Evolutionary conservation across 78 protist species (phyloP).

Genomic region (Tieghemostelium lacteum): DNA sequence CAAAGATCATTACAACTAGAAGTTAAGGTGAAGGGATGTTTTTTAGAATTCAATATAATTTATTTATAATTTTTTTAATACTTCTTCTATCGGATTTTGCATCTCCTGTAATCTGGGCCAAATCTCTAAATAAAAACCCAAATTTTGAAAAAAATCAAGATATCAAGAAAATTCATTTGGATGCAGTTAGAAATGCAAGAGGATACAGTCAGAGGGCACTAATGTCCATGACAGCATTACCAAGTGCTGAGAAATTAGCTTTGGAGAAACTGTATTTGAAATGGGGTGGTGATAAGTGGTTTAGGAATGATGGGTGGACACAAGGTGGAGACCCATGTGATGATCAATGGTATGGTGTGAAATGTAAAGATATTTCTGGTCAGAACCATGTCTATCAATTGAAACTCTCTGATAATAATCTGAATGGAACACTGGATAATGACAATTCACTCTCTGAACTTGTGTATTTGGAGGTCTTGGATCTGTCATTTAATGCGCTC

Average conservation of each 20-base stretch:
- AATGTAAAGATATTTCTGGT: slow-evolving; percentile 9
- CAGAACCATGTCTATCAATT: neutral
- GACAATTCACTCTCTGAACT: neutral
- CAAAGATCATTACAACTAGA: too few species aligned
- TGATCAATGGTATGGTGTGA: slow-evolving; percentile 46
- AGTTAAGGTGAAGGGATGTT: too few species aligned
- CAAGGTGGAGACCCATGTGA: slow-evolving; percentile 46
- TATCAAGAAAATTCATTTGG: neutral
- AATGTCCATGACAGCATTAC: neutral
- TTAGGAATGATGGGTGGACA: slow-evolving; percentile 7
- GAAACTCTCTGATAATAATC: neutral
- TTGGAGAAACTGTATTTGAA: slow-evolving; percentile 1
- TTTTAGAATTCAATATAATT: too few species aligned
- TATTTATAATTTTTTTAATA: too few species aligned
- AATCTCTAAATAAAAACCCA: too few species aligned
- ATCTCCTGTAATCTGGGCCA: too few species aligned
- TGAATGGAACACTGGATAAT: neutral
- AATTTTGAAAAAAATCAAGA: neutral
- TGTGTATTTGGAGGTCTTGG: neutral
- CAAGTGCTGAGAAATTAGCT: neutral
- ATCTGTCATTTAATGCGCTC: neutral
- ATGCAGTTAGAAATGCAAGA: neutral
- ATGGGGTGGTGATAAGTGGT: slow-evolving; percentile 20
- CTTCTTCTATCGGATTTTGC: too few species aligned
- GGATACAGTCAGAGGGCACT: neutral